phyloP scores from a whole-genome alignment of 1,284 basidiomycete species.

The Trichosporon ovoides region DNA sequence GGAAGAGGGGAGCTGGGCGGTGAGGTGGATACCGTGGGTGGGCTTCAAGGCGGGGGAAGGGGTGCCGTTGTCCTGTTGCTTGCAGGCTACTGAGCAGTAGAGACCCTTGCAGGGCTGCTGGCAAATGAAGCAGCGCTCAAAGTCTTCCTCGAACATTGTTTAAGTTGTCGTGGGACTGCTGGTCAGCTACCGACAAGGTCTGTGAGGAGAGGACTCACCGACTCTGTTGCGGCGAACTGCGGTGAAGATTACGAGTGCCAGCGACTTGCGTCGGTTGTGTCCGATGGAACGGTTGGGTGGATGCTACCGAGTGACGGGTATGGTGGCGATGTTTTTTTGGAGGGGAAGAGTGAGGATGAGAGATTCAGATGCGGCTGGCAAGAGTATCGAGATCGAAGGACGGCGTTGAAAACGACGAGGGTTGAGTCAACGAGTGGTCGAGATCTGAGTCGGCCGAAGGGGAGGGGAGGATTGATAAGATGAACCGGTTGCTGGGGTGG shows the following conservation, averaged over 20 bases:
- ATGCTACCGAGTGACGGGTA: background rate
- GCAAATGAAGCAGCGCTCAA: slow-evolving; percentile 46
- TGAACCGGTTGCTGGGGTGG: too few relatives aligned
- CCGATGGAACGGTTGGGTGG: background rate
- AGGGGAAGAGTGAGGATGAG: background rate
- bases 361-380: too few relatives aligned
- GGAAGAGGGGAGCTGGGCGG: slow-evolving; percentile 34
- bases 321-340: background rate
- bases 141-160: slow-evolving; percentile 45
- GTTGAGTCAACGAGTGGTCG: background rate
- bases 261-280: background rate
- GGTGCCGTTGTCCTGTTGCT: slow-evolving; percentile 38
- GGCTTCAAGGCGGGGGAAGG: slow-evolving; percentile 25
- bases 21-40: slow-evolving; percentile 27
- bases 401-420: background rate
- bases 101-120: slow-evolving; percentile 41
- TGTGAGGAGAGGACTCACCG: background rate
- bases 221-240: background rate
- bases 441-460: background rate
- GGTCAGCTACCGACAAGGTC: background rate
- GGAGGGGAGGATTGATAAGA: background rate
- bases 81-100: slow-evolving; percentile 44
- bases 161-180: slow-evolving; percentile 11
- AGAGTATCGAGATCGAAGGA: background rate
- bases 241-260: slow-evolving; percentile 4